Evolutionary conservation across 352 stramenopile genomes (phyloP).

Genomic region (Phytophthora pisi): DNA sequence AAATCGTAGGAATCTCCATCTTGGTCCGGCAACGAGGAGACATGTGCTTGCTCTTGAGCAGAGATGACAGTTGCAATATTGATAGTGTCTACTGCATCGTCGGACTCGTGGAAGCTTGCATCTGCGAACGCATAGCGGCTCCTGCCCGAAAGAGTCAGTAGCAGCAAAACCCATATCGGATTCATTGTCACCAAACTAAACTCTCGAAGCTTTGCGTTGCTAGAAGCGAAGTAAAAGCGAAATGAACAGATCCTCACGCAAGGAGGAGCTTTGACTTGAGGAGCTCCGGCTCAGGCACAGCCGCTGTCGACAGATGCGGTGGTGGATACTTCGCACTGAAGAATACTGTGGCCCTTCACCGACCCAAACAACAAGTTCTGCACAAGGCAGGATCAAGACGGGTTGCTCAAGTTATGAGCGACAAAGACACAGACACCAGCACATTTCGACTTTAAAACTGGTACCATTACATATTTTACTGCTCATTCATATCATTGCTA

Average conservation of each 20-base stretch:
- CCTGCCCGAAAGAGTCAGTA: background rate
- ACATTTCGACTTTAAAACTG: background rate
- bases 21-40: background rate
- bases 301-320: background rate
- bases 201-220: background rate
- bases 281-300: slow-evolving; percentile 1
- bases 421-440: background rate
- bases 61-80: slow-evolving; percentile 3
- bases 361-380: background rate
- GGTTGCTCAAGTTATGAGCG: no score
- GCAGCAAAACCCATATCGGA: background rate
- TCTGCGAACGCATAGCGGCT: background rate
- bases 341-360: background rate
- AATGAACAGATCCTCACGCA: slow-evolving; percentile 2
- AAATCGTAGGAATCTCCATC: slow-evolving; percentile 1
- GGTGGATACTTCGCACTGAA: background rate
- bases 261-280: background rate
- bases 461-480: background rate
- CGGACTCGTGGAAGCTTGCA: background rate
- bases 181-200: background rate
- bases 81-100: background rate
- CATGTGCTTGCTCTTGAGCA: background rate
- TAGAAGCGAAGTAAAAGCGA: slow-evolving; percentile 2
- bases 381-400: no score
- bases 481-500: background rate